phyloP scores from a whole-genome alignment of 805 yeast species.

The Zygoascus ofunaensis region DNA sequence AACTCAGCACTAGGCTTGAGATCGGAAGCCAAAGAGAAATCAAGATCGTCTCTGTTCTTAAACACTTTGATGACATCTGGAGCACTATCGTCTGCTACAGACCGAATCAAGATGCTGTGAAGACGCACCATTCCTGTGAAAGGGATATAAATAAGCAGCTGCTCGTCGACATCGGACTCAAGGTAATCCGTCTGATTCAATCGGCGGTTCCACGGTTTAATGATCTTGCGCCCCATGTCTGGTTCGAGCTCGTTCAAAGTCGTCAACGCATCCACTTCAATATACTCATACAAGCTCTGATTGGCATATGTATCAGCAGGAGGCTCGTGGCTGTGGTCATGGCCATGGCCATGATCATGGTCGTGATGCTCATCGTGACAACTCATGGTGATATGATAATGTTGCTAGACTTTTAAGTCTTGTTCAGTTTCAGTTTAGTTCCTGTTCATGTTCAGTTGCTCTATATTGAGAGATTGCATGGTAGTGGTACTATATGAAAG shows the following conservation, averaged over 20 bases:
- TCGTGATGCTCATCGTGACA: conserved; percentile 28
- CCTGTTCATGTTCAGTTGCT: no score
- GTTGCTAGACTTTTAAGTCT: background rate
- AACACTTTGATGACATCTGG: conserved; percentile 62
- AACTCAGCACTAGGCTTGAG: conserved; percentile 43
- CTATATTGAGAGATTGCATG: no score
- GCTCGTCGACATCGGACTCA: conserved; percentile 73
- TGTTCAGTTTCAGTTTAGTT: no score
- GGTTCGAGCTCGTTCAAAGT: conserved; percentile 55
- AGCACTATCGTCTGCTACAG: conserved; percentile 53
- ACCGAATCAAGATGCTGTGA: conserved; percentile 61
- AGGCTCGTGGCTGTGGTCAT: conserved; percentile 25
- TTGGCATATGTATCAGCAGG: conserved; percentile 45
- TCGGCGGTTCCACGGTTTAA: conserved; percentile 44
- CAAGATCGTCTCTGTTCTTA: conserved; percentile 63
- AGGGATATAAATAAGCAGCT: conserved; percentile 67
- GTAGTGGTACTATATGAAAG: no score
- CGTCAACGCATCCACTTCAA: conserved; percentile 50
- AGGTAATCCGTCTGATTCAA: conserved; percentile 38
- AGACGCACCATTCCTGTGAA: conserved; percentile 69
- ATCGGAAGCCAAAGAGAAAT: conserved; percentile 53
- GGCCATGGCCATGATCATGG: conserved; percentile 14
- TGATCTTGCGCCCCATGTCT: conserved; percentile 41
- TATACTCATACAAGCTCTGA: conserved; percentile 42
- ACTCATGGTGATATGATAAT: conserved; percentile 16